A percentile compares a stretch with the other conserved stretches of the same genome.
Evolutionary conservation across 805 yeast genomes (phyloP).

Genomic region (Candida namnaoensis): DNA sequence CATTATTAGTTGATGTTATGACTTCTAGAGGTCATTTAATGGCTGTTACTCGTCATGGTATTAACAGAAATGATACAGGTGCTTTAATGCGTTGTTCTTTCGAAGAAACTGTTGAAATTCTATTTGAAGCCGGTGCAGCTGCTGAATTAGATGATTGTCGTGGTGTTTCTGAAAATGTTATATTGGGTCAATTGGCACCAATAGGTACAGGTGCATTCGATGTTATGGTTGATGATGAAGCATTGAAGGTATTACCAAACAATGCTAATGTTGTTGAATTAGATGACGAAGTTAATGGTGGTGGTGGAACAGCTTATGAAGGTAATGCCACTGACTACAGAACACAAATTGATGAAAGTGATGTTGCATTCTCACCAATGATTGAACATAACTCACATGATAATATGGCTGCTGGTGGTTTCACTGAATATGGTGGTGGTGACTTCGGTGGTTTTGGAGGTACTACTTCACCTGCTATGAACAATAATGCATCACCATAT

Average conservation of each 20-base stretch:
- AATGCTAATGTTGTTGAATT: slow-evolving; percentile 29
- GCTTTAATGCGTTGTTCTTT: slow-evolving; percentile 99
- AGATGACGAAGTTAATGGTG: slow-evolving; percentile 35
- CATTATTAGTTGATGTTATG: slow-evolving; percentile 95
- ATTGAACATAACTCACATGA: slow-evolving; percentile 78
- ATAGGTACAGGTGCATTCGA: slow-evolving; percentile 98
- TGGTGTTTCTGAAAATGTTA: slow-evolving; percentile 97
- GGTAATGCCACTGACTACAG: slow-evolving; percentile 93
- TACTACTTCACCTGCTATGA: slow-evolving; percentile 49
- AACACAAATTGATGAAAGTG: slow-evolving; percentile 52
- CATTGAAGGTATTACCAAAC: slow-evolving; percentile 44
- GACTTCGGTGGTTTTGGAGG: slow-evolving; percentile 42
- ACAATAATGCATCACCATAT: slow-evolving; percentile 38
- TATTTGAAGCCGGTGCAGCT: slow-evolving; percentile 95
- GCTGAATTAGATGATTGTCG: slow-evolving; percentile 98
- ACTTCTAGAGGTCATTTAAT: slow-evolving; percentile 96
- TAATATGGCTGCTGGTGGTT: slow-evolving; percentile 73
- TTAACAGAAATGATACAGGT: slow-evolving; percentile 97
- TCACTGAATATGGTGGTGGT: slow-evolving; percentile 51
- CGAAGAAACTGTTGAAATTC: slow-evolving; percentile 97
- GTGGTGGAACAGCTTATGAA: slow-evolving; percentile 84
- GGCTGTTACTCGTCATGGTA: slow-evolving; percentile 99
- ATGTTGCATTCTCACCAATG: slow-evolving; percentile 87
- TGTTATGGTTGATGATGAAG: slow-evolving; percentile 86
- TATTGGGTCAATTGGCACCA: slow-evolving; percentile 97